Conservation (phyloP, 176 grass and related monocot genomes). For the Pontederia crassipes region DNA sequence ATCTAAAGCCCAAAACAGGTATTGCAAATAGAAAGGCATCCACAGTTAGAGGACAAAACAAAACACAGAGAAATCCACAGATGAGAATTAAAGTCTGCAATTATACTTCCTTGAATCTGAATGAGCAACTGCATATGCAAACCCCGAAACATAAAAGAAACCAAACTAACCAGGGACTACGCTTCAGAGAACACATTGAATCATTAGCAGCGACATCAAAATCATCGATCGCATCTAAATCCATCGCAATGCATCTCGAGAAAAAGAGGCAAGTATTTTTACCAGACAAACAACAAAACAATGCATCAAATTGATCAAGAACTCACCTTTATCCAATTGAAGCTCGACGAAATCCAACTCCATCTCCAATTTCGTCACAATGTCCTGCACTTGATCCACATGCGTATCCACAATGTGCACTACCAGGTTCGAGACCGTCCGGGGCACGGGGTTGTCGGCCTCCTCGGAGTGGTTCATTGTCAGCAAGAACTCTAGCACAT, state of each 20-base stretch:
- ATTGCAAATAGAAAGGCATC: too few relatives aligned
- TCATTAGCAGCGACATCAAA: too few relatives aligned
- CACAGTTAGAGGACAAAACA: too few relatives aligned
- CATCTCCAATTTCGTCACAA: constrained; percentile 80
- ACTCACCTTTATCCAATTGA: constrained; percentile 69
- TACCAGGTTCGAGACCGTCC: constrained; percentile 62
- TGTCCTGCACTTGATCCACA: constrained; percentile 91
- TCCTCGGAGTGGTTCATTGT: constrained; percentile 91
- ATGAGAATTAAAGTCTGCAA: too few relatives aligned
- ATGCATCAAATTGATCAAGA: constrained; percentile 11
- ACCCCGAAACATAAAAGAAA: neutral
- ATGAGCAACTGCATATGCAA: neutral
- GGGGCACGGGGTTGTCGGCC: constrained; percentile 79
- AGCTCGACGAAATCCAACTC: constrained; percentile 78
- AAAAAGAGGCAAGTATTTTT: neutral
- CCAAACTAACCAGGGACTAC: too few relatives aligned
- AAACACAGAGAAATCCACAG: too few relatives aligned
- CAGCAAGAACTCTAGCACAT: constrained; percentile 83
- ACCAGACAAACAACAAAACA: neutral
- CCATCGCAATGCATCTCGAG: neutral
- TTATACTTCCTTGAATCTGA: too few relatives aligned
- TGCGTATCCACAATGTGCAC: constrained; percentile 88
- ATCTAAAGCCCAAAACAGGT: too few relatives aligned
- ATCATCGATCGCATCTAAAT: neutral
- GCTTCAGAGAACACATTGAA: too few relatives aligned